These are phyloP conservation scores for Aechmea fasciata DNA, from an alignment of 176 grass and related monocot species.

Conservation along the genomic window DNA sequence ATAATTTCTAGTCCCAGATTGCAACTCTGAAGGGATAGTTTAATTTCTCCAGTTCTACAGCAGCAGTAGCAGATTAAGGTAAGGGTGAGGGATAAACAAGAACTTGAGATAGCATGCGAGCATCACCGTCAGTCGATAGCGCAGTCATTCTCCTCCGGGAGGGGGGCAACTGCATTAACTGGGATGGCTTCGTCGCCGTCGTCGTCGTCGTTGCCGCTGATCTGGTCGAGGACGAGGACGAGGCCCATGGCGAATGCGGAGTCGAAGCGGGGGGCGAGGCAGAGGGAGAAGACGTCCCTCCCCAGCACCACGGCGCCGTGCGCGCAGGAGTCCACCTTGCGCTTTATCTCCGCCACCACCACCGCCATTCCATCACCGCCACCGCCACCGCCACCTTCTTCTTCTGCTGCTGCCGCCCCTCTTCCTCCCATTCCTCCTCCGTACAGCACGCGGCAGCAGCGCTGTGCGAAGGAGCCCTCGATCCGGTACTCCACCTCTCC, in stretches of 20 bases:
- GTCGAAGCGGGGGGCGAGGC: constrained; percentile 51
- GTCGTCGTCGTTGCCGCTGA: constrained; percentile 46
- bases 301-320: constrained; percentile 51
- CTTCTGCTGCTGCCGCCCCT: neutral
- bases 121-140: no score
- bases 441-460: constrained; percentile 51
- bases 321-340: constrained; percentile 76
- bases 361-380: constrained; percentile 16
- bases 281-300: constrained; percentile 75
- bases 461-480: constrained; percentile 68
- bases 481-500: constrained; percentile 48
- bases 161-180: neutral
- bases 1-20: no score
- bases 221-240: constrained; percentile 76
- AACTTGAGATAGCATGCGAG: no score
- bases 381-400: constrained; percentile 6
- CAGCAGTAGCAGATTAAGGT: no score
- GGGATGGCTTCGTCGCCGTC: neutral
- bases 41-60: no score
- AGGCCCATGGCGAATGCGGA: constrained; percentile 80
- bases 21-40: no score
- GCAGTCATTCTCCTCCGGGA: constrained; percentile 8
- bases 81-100: no score
- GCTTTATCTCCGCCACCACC: constrained; percentile 56
- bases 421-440: neutral